Base-by-base conservation (phyloP, 2,329 filamentous ascomycete species). In the Talaromyces amestolkiae region DNA sequence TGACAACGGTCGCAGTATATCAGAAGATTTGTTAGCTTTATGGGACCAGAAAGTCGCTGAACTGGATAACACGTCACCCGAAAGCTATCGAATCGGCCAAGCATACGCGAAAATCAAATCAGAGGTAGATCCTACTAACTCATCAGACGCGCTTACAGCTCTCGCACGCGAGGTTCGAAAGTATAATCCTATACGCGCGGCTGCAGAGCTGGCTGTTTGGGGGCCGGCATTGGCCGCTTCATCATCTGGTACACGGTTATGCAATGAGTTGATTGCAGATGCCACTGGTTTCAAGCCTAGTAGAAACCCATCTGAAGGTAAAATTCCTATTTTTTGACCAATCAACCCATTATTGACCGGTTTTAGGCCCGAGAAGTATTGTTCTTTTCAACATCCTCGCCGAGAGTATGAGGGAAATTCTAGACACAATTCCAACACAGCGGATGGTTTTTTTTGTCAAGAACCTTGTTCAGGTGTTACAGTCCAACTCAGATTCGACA, bases 361-460 rank as follows among this genome's bases (percentile, higher is more conserved):
- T 47, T 62, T 1, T 63, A 83, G 81, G 76, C 3, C 72, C 87
- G 13, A 79, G 76, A 63, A 80, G 84, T 61, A 73, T 89, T 2
- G 76, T 84, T 3, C 69, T 86, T 11, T 78, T 89, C 19, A 88
- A 88, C 69, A 75, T 81, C 33, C 76, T 89, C 3, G 70, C 87
- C 9, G 73, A 79, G 27, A 79, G 77, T 3, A 81, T 85, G 65
- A 80, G 83, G 41, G 77, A 78, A 8, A 78, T 84, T 22, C 74
- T 80, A 4, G 75, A 81, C 7, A 81, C 75, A 27, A 81, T 86
- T 64, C 80, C 80, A 24, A 79, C 77, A 63, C 86, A 93, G 71
- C 86, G 93, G 27, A 78, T 95, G 2, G 87, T 97, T 0, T 95
- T 97, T 78, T 88, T 94, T 9, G 87, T 94, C 49, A 91, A 91